Evolutionary conservation across 2,329 filamentous ascomycete species (phyloP), one percentile per base, ranked within the genome.

Genomic region (Fonsecaea monophora): DNA sequence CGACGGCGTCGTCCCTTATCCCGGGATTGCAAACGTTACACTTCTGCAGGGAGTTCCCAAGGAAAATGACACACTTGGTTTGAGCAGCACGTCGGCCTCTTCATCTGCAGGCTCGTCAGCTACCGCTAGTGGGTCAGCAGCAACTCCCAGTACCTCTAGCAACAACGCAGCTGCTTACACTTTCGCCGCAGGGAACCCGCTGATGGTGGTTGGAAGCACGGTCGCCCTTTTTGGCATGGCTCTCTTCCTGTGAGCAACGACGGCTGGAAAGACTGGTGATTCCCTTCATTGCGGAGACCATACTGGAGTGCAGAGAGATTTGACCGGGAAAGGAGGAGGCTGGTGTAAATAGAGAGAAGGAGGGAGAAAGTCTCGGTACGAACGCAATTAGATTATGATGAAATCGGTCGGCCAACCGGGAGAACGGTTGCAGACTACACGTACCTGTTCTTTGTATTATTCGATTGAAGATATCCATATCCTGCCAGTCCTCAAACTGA

Each of bases 11-110:
- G 60, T 56, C 38, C 10, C 45, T 8, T 53, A 53, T 18, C 68
- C 68, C 8, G 57, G 35, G 15, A 60, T 68, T 34, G 68, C 59
- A 34, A 70, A 70, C 30, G 66, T 42, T 3, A 64, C 68, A 13
- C 50, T 67, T 30, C 59, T 62, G 15, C 58, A 56, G 18, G 53
- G 56, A 13, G 61, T 62, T 7, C 65, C 48, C 9, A 69, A 67
- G 45, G 65, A 62, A 32, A 65, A 65, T 57, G 61, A 56, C 18
- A 67, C 61, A 2, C 30, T 42, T 35, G 60, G 54, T 9, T 37
- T 55, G 8, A 50, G 57, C 54, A 34, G 50, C 32, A 38, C 54
- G 13, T 42, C 25, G 18, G 34, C 25, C n/a, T 54, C 53, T 9
- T 37, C 32, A 12, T 64, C 67, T 13, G 50, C 59, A 12, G 64